Percentiles rank a stretch among this genome's conserved stretches.
Evolutionary conservation across 768 basidiomycete species (phyloP).

Genomic region (Hericium coralloides): DNA sequence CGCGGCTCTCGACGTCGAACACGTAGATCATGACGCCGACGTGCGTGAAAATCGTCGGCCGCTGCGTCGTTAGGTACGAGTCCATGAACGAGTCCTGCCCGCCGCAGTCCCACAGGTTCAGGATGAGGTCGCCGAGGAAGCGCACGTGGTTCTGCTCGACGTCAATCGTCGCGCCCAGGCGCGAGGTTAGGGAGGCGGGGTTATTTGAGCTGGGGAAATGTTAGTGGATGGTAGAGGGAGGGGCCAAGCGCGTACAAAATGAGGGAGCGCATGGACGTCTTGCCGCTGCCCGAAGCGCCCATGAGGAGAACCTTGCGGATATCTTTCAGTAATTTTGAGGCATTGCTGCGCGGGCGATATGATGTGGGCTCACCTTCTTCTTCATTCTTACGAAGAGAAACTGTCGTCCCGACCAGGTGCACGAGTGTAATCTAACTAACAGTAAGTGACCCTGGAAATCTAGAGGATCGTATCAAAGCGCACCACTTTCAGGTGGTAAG

Average conservation of each 20-base stretch:
- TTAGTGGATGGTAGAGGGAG: slow-evolving; percentile 10
- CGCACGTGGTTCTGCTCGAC: slow-evolving; percentile 97
- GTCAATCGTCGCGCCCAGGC: slow-evolving; percentile 94
- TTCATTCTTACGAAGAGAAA: slow-evolving; percentile 18
- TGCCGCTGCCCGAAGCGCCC: slow-evolving; percentile 92
- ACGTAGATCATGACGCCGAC: slow-evolving; percentile 98
- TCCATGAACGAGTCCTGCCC: slow-evolving; percentile 99
- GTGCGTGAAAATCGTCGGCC: slow-evolving; percentile 91
- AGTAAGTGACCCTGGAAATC: too few species aligned
- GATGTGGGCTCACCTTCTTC: slow-evolving; percentile 22
- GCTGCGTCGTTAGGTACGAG: slow-evolving; percentile 86
- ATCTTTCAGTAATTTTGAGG: not conserved
- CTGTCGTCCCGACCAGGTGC: too few species aligned
- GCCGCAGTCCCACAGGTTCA: slow-evolving; percentile 98
- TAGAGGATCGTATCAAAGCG: too few species aligned
- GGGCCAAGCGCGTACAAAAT: slow-evolving; percentile 72
- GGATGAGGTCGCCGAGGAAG: slow-evolving; percentile 90
- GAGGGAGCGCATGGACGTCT: slow-evolving; percentile 97
- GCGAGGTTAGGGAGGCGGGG: slow-evolving; percentile 82
- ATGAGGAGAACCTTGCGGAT: slow-evolving; percentile 82
- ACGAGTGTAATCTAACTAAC: too few species aligned
- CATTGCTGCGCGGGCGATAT: not conserved
- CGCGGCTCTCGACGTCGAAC: slow-evolving; percentile 87
- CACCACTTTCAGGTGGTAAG: too few species aligned
- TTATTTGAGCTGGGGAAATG: slow-evolving; percentile 71